These are phyloP conservation scores for Colletotrichum eremochloae DNA, from an alignment of 2,329 filamentous ascomycete species.

Conservation along the genomic window DNA sequence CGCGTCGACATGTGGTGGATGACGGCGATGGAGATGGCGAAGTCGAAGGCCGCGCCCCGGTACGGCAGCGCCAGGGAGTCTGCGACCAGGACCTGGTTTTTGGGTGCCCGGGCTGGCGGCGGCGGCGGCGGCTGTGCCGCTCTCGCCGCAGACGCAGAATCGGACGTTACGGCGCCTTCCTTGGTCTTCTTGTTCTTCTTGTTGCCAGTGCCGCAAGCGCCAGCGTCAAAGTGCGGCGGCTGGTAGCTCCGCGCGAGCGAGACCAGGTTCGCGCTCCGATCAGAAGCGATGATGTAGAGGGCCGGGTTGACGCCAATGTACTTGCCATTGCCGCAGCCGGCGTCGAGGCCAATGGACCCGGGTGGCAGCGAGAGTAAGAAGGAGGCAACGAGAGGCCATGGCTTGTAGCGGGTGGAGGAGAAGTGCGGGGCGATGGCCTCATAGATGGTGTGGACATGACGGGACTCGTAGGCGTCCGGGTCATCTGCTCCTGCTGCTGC, in stretches of 20 bases:
- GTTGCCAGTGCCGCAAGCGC: conserved; percentile 6
- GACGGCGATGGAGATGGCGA: conserved; percentile 94
- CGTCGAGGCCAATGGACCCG: conserved; percentile 86
- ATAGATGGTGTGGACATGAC: conserved; percentile 94
- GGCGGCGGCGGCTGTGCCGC: not conserved
- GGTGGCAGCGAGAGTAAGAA: conserved; percentile 77
- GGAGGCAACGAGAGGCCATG: conserved; percentile 90
- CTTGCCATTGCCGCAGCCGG: conserved; percentile 98
- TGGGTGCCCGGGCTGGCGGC: not conserved
- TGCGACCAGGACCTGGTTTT: conserved; percentile 76
- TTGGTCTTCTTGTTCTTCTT: conserved; percentile 22
- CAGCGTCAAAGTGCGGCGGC: conserved; percentile 34
- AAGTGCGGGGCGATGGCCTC: conserved; percentile 88
- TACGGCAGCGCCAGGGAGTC: conserved; percentile 90
- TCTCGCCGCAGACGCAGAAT: not conserved
- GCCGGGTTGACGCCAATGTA: conserved; percentile 84
- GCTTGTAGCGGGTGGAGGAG: conserved; percentile 82
- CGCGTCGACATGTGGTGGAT: conserved; percentile 91
- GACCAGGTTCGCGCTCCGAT: conserved; percentile 76
- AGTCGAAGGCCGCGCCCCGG: conserved; percentile 72
- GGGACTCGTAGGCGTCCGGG: conserved; percentile 78
- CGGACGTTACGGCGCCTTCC: not conserved
- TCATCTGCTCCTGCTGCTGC: conserved; percentile 1
- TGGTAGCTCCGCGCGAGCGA: conserved; percentile 58
- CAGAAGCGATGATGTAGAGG: conserved; percentile 86